Evolutionary conservation across 208 protist genomes (phyloP), one percentile per base, ranked within the genome.

Genomic region (Leishmania gerbilli): DNA sequence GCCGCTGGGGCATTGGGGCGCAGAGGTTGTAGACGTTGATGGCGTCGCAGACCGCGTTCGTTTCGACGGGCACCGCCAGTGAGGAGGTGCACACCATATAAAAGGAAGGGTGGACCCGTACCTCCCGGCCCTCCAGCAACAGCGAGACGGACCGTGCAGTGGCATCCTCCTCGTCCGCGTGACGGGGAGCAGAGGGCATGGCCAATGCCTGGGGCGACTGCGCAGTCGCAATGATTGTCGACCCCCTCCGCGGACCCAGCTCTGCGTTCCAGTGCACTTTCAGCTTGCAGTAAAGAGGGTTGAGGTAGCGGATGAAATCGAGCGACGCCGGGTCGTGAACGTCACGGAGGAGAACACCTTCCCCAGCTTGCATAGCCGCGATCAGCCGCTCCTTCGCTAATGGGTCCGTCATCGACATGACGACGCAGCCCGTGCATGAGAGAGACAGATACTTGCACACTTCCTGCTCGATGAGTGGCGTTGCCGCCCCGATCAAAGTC

Each of bases 301-400:
- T 84, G 60, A 82, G 81, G 45, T 76, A 81, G 24, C 83, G 82
- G 27, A 84, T 79, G n/a, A 90, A 72, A 60, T 91, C 84, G 21
- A 82, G 53, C 15, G 74, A 53, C 21, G 37, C 83, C 40, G 74
- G 34, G 67, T 71, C 55, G 72, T 89, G 76, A 58, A 92, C 87
- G 79, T 95, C 92, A 60, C 92, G 92, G 68, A 97, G 78, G 45
- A 97, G 76, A 31, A 97, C 89, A 8, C 92, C 94, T 55, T 86
- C 80, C 21, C 92, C 92, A 69, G 86, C 58, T 42, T 67, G 82
- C 87, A 92, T 89, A 34, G 91, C 91, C 40, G 85, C 78, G 9
- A 90, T 62, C 24, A 96, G 64, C 37, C 84, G 79, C n/a, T 91
- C 87, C n/a, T 79, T 77, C 40, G 87, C 82, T 17, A 81, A 74